Percentiles rank a stretch among this genome's conserved stretches.
phyloP scores from a whole-genome alignment of 805 yeast genomes.

The Komagataella pseudopastoris region DNA sequence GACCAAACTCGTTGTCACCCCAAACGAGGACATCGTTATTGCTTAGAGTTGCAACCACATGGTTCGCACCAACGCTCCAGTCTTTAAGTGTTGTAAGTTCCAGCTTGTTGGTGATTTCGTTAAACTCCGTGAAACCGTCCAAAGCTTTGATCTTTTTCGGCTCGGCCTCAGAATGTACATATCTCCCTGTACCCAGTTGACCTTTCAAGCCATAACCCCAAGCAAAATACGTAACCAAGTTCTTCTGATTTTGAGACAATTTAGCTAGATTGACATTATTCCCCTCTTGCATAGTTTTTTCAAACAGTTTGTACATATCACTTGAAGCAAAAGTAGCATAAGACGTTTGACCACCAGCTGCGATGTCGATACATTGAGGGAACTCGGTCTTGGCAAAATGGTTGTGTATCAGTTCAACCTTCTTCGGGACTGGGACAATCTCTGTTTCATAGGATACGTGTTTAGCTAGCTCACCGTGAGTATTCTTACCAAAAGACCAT shows the following conservation, averaged over 20 bases:
- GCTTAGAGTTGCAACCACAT: conserved; percentile 42
- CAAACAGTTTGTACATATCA: conserved; percentile 21
- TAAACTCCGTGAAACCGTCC: conserved; percentile 34
- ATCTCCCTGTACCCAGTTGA: conserved; percentile 71
- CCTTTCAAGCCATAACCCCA: conserved; percentile 85
- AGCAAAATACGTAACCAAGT: conserved; percentile 29
- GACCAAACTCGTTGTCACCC: conserved; percentile 81
- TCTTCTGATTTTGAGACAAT: conserved; percentile 10
- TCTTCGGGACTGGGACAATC: conserved; percentile 55
- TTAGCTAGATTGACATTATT: conserved; percentile 2
- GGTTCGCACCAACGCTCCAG: conserved; percentile 55
- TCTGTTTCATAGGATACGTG: conserved; percentile 55
- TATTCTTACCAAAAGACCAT: conserved; percentile 82
- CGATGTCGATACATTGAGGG: conserved; percentile 36
- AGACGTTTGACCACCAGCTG: conserved; percentile 62
- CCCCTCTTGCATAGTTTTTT: conserved; percentile 12
- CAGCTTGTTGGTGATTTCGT: conserved; percentile 27
- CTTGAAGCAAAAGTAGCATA: conserved; percentile 29
- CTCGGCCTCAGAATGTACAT: conserved; percentile 54
- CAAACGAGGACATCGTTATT: conserved; percentile 60
- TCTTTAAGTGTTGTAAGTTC: conserved; percentile 32
- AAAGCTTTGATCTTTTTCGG: conserved; percentile 49
- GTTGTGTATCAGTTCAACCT: conserved; percentile 24
- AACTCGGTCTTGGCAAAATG: conserved; percentile 26
- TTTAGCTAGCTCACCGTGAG: conserved; percentile 74